Evolutionary conservation across 2,329 filamentous ascomycete species (phyloP).

Genomic region (Sporothrix phasma): DNA sequence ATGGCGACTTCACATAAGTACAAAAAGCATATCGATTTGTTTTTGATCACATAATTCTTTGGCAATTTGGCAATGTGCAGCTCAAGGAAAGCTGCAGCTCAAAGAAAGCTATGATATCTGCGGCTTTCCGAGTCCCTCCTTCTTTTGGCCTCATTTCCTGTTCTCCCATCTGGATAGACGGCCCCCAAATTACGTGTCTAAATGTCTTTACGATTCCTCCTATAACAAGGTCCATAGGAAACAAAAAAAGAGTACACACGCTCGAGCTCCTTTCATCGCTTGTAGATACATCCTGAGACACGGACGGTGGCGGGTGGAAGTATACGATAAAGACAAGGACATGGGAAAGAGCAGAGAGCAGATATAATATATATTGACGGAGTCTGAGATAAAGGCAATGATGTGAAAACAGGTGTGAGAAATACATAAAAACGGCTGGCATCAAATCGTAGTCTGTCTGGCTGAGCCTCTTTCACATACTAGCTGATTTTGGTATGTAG

Average conservation of each 20-base stretch:
- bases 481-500: not conserved
- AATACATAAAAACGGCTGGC: not conserved
- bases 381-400: not conserved
- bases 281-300: no score
- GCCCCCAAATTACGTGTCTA: not conserved
- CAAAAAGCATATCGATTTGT: not conserved
- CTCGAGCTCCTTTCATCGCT: not conserved
- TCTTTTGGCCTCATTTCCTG: not conserved
- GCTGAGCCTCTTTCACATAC: not conserved
- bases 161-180: not conserved
- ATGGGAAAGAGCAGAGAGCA: not conserved
- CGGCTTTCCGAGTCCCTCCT: not conserved
- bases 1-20: not conserved
- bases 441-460: conserved; percentile 2
- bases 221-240: not conserved
- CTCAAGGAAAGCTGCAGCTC: not conserved
- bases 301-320: not conserved
- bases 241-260: not conserved
- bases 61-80: not conserved
- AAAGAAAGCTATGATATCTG: not conserved
- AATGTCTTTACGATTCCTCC: not conserved
- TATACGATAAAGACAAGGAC: not conserved
- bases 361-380: not conserved
- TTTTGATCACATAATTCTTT: not conserved
- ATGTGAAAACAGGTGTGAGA: not conserved